These are phyloP conservation scores for Haplosporangium gracile DNA, from an alignment of 192 early-diverging fungal genomes.

Conservation along the genomic window DNA sequence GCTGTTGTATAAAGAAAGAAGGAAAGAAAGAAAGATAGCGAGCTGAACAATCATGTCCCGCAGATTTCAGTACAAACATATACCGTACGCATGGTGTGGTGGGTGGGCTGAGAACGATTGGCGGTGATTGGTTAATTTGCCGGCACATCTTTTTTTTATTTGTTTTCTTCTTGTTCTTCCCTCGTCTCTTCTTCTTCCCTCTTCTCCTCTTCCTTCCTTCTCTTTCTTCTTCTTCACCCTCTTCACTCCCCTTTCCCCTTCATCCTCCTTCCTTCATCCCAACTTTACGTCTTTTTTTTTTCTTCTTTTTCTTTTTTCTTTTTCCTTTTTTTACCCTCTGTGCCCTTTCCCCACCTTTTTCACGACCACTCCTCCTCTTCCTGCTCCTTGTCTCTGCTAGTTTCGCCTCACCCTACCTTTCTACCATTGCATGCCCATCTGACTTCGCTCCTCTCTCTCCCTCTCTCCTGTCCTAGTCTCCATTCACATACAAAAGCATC, in stretches of 20 bases:
- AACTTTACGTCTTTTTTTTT: neutral
- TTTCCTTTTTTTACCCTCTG: neutral
- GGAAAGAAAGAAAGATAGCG: no score
- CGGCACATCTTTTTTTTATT: neutral
- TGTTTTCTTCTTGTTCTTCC: neutral
- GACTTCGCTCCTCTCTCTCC: neutral
- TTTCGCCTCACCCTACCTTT: neutral
- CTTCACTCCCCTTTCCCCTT: neutral
- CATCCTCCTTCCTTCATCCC: neutral
- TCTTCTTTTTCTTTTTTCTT: neutral
- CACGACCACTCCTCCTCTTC: neutral
- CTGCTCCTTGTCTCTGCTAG: neutral
- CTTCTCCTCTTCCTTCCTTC: neutral
- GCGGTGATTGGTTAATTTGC: no score
- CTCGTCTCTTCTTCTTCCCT: neutral
- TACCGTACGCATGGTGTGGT: no score
- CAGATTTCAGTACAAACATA: no score
- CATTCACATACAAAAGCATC: neutral
- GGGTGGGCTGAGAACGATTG: no score
- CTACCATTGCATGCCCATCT: neutral
- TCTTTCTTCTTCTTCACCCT: slow-evolving; percentile 8
- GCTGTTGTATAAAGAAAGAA: no score
- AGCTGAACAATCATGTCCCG: no score
- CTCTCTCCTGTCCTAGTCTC: neutral
- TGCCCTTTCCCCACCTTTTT: neutral